Evolutionary conservation across 192 early-diverging fungal genomes (phyloP).

Genomic region (Geranomyces michiganensis): DNA sequence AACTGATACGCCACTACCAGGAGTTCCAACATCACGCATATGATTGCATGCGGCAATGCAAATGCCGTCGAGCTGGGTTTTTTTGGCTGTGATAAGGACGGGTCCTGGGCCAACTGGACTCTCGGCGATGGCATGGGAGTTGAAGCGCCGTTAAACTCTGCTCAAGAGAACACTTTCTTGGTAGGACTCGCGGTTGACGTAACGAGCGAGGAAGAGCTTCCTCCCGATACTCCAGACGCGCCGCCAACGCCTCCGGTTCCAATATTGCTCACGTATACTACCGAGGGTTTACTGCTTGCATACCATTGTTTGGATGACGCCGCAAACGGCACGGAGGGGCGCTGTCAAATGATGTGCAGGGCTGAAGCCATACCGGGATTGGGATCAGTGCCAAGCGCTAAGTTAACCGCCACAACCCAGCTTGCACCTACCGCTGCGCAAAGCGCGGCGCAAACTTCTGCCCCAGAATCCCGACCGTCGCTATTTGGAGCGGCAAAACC

Average conservation of each 20-base stretch:
- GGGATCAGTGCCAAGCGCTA: background rate
- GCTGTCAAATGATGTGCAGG: background rate
- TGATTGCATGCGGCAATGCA: slow-evolving; percentile 15
- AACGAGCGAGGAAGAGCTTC: slow-evolving; percentile 57
- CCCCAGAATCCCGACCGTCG: background rate
- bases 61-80: slow-evolving; percentile 39
- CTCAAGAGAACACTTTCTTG: slow-evolving; percentile 65
- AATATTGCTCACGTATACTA: slow-evolving; percentile 72
- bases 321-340: slow-evolving; percentile 34
- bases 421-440: background rate
- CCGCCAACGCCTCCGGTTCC: slow-evolving; percentile 62
- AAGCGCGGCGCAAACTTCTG: background rate
- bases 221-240: slow-evolving; percentile 57
- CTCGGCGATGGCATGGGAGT: slow-evolving; percentile 61
- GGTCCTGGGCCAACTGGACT: slow-evolving; percentile 69
- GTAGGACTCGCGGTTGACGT: slow-evolving; percentile 79
- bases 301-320: slow-evolving; percentile 67
- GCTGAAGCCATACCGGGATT: slow-evolving; percentile 7
- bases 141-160: slow-evolving; percentile 58
- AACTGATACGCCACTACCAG: background rate
- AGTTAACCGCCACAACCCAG: background rate
- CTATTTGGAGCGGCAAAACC: background rate
- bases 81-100: slow-evolving; percentile 51
- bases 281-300: slow-evolving; percentile 63
- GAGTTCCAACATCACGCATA: slow-evolving; percentile 3